phyloP scores from a whole-genome alignment of 2,329 filamentous ascomycete genomes.

The Sordariomycetes sp. region DNA sequence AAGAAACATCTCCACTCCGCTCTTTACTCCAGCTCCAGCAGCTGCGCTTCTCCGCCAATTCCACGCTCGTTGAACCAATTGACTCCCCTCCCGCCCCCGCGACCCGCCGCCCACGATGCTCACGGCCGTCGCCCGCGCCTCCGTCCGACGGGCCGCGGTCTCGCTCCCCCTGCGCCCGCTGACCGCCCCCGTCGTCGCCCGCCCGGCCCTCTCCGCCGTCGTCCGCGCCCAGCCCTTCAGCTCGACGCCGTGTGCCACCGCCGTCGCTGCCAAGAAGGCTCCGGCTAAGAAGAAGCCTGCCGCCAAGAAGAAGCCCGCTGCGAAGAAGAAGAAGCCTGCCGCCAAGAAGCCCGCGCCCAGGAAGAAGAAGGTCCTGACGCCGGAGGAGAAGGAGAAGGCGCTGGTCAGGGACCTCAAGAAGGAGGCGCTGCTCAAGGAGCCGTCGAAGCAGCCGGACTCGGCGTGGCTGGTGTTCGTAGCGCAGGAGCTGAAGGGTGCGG shows the following conservation, averaged over 20 bases:
- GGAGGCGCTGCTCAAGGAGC: constrained; percentile 28
- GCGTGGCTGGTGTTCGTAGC: constrained; percentile 27
- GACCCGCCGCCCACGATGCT: constrained; percentile 23
- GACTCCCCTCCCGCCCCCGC: too few relatives aligned
- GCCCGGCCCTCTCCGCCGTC: constrained; percentile 9
- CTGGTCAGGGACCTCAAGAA: constrained; percentile 25
- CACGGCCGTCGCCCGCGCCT: constrained; percentile 26
- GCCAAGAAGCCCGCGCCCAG: constrained; percentile 12
- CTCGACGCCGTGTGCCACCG: constrained; percentile 14
- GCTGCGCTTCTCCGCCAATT: neutral
- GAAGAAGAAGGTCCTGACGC: constrained; percentile 20
- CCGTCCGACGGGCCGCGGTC: constrained; percentile 21
- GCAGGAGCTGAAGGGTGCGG: constrained; percentile 16
- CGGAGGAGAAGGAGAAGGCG: constrained; percentile 22
- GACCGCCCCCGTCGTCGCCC: constrained; percentile 12
- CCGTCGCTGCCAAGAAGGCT: constrained; percentile 11
- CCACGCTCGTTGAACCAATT: neutral
- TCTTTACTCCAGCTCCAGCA: neutral
- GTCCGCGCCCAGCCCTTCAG: constrained; percentile 17
- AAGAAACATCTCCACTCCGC: neutral
- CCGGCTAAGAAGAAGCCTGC: constrained; percentile 13
- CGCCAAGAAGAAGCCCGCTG: constrained; percentile 11
- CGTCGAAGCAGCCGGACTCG: constrained; percentile 17
- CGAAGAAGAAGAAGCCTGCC: constrained; percentile 16
- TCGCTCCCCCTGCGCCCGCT: constrained; percentile 12